phyloP scores from a whole-genome alignment of 2,329 filamentous ascomycete species.

The Ophiostoma fasciatum region DNA sequence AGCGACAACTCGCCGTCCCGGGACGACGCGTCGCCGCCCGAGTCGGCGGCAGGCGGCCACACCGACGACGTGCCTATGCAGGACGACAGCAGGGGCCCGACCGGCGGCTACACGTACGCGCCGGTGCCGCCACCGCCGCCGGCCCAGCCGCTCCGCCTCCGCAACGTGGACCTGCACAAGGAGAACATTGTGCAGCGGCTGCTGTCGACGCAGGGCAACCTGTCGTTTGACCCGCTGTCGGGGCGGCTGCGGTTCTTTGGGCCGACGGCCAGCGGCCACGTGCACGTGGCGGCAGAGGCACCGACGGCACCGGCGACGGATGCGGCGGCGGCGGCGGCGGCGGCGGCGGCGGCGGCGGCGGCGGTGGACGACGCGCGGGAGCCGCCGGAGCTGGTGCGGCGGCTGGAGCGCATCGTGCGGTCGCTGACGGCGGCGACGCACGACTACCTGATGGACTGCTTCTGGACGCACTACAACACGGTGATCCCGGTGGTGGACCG shows the following conservation, averaged over 20 bases:
- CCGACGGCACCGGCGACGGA: too few relatives aligned
- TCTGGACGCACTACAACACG: slow-evolving; percentile 37
- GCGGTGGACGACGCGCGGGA: slow-evolving; percentile 18
- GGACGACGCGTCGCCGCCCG: slow-evolving; percentile 6
- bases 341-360: too few relatives aligned
- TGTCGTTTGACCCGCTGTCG: slow-evolving; percentile 35
- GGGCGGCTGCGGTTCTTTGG: slow-evolving; percentile 37
- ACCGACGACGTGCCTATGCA: not conserved
- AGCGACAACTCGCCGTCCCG: slow-evolving; percentile 5
- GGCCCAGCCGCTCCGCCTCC: slow-evolving; percentile 8
- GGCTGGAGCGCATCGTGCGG: slow-evolving; percentile 32
- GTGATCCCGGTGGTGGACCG: slow-evolving; percentile 34
- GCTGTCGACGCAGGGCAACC: slow-evolving; percentile 32
- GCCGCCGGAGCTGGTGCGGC: slow-evolving; percentile 28
- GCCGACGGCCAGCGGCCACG: slow-evolving; percentile 37
- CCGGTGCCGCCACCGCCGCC: not conserved
- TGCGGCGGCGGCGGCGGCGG: too few relatives aligned
- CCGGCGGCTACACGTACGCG: not conserved
- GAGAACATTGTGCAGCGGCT: slow-evolving; percentile 34
- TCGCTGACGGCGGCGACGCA: slow-evolving; percentile 30
- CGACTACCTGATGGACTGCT: slow-evolving; percentile 35
- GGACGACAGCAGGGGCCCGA: not conserved
- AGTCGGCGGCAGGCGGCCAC: slow-evolving; percentile 1
- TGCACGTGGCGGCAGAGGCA: slow-evolving; percentile 27
- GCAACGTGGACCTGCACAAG: slow-evolving; percentile 25